Evolutionary conservation across 108 stramenopile genomes (phyloP).

Genomic region (Bacterosira constricta): DNA sequence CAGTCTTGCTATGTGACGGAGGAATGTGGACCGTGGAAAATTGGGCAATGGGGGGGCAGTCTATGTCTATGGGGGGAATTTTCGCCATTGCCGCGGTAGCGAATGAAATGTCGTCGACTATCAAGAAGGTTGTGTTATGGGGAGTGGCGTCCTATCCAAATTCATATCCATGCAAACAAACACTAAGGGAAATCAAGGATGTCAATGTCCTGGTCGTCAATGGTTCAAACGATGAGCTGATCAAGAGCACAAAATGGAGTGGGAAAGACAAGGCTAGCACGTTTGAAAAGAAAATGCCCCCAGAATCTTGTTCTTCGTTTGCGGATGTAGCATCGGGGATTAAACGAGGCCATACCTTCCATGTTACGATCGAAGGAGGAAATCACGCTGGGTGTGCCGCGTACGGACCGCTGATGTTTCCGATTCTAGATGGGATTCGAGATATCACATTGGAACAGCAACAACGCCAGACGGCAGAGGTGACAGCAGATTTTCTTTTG

Average conservation of each 20-base stretch:
- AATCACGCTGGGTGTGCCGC: conserved; percentile 54
- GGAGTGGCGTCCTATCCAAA: conserved; percentile 29
- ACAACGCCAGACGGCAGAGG: conserved; percentile 31
- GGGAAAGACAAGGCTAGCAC: conserved; percentile 6
- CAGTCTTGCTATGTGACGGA: conserved; percentile 12
- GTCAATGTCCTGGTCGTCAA: conserved; percentile 41
- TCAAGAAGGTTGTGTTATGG: conserved; percentile 47
- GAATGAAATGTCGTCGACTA: conserved; percentile 40
- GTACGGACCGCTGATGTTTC: conserved; percentile 52
- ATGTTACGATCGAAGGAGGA: conserved; percentile 38
- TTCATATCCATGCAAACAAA: conserved; percentile 14
- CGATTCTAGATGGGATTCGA: conserved; percentile 36
- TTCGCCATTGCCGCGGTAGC: conserved; percentile 32
- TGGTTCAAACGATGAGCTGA: conserved; percentile 33
- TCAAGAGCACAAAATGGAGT: conserved; percentile 3
- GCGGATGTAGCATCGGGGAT: background rate
- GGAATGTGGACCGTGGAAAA: conserved; percentile 38
- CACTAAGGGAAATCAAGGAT: conserved; percentile 20
- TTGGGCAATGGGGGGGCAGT: conserved; percentile 71
- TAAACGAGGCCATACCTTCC: conserved; percentile 18
- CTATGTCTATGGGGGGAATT: conserved; percentile 50
- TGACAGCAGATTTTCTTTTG: conserved; percentile 45
- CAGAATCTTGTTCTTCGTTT: background rate
- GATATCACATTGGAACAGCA: conserved; percentile 52
- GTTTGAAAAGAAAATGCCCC: conserved; percentile 36